Conservation (phyloP, 495 filamentous ascomycete species). For the Neurospora sp. region DNA sequence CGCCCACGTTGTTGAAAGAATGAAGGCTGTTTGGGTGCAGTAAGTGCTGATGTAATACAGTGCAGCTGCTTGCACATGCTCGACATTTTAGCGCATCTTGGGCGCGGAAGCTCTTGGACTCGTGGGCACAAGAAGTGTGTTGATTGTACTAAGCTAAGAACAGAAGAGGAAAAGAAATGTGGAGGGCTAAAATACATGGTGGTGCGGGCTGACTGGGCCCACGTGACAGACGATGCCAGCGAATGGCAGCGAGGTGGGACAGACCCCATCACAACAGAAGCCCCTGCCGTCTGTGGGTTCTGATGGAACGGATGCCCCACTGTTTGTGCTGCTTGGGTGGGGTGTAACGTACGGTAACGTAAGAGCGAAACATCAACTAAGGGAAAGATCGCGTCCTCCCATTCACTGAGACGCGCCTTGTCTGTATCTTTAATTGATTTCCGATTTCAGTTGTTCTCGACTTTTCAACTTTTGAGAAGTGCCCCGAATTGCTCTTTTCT, state of each 20-base stretch:
- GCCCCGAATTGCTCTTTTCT: not conserved
- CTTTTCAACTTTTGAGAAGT: not conserved
- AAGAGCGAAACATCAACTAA: not conserved
- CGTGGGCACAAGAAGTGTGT: too few species aligned
- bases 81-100: not conserved
- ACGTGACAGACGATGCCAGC: too few species aligned
- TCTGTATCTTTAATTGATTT: not conserved
- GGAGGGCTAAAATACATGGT: too few species aligned
- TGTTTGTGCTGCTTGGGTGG: not conserved
- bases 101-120: not conserved
- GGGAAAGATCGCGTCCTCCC: not conserved
- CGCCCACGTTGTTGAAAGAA: not conserved
- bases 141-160: too few species aligned
- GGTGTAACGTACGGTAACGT: not conserved
- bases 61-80: not conserved
- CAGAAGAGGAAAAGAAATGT: too few species aligned
- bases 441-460: not conserved
- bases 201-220: too few species aligned
- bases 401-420: not conserved
- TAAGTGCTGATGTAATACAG: not conserved
- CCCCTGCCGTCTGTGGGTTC: not conserved
- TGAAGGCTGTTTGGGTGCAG: not conserved
- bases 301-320: not conserved
- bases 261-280: not conserved
- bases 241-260: too few species aligned